A percentile compares a stretch with the other conserved stretches of the same genome.
Evolutionary conservation across 495 filamentous ascomycete species (phyloP).

Genomic region (Thermochaetoides thermophila): DNA sequence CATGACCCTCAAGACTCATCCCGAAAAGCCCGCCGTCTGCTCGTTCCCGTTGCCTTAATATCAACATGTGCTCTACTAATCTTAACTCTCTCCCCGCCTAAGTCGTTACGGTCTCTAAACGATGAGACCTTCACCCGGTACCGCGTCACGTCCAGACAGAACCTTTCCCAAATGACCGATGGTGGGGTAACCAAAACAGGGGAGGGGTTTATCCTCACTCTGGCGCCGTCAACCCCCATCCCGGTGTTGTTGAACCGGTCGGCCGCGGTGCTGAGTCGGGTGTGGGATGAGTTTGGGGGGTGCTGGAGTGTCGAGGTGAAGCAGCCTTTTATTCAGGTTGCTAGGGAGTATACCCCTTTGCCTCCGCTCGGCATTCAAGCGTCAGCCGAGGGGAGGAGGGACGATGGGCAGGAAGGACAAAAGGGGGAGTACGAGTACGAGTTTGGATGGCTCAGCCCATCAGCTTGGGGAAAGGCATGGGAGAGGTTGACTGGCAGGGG

Average conservation of each 20-base stretch:
- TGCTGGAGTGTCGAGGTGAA: slow-evolving; percentile 85
- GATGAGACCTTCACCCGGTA: slow-evolving; percentile 42
- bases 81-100: too few species aligned
- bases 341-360: slow-evolving; percentile 75
- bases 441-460: too few species aligned
- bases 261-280: slow-evolving; percentile 2
- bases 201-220: slow-evolving; percentile 63
- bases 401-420: slow-evolving; percentile 19
- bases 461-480: too few species aligned
- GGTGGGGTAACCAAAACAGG: too few species aligned
- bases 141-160: slow-evolving; percentile 46
- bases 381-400: not conserved
- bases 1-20: too few species aligned
- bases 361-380: too few species aligned
- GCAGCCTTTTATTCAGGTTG: slow-evolving; percentile 83
- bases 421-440: slow-evolving; percentile 33
- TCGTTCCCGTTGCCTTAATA: not conserved
- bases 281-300: slow-evolving; percentile 40
- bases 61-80: too few species aligned
- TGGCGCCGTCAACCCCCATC: slow-evolving; percentile 33
- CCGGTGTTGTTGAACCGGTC: not conserved
- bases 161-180: slow-evolving; percentile 60
- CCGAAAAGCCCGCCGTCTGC: too few species aligned
- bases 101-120: slow-evolving; percentile 30
- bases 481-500: too few species aligned